Base-by-base conservation (phyloP, 768 basidiomycete species). In the Termitomyces sp. region DNA sequence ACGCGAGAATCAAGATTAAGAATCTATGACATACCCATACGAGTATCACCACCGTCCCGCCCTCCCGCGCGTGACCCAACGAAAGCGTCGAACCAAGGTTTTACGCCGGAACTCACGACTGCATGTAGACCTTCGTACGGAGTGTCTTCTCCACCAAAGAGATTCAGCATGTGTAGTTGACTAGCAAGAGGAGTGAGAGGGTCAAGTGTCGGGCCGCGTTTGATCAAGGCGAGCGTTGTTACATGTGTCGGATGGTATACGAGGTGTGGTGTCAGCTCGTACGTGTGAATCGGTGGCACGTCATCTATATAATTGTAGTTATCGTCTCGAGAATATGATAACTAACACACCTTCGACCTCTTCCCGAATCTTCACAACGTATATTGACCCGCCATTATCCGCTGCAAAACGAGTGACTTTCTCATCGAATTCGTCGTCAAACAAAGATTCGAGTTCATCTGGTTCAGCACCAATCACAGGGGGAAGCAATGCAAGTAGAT, bases 51-150 rank as follows among this genome's bases (percentile, higher is more conserved):
- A 54, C 60, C 60, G 33, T 90, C 89, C 68, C 92, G 93, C 53
- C 83, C 86, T 57, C 80, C 76, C 27, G 86, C 83, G 51, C 93
- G 83, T 24, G 93, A 81, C 24, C 90, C 94, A 27, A 98, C 95
- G 67, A 96, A 98, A 16, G 96, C 94, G 71, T 98, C 95, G 66
- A 99, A 98, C 89, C 93, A 98, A 0, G 95, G 95, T 65, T 98
- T 96, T 27, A 99, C 95, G 64, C 92, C 97, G 56, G 83, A 87
- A 68, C 95, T 97, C 18, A 99, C 93, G 22, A 99, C 83, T 10
- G 94, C 93, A 69, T 98, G 96, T 30, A 99, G 73, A 67, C 93
- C 91, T 72, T 98, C 96, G 68, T 98, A 99, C 0, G 96, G 95
- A 1, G 91, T 92, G 59, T 91, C 88, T 45, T 91, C 90, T 14